phyloP scores from a whole-genome alignment of 495 filamentous ascomycete genomes.

The Tirmania nivea region DNA sequence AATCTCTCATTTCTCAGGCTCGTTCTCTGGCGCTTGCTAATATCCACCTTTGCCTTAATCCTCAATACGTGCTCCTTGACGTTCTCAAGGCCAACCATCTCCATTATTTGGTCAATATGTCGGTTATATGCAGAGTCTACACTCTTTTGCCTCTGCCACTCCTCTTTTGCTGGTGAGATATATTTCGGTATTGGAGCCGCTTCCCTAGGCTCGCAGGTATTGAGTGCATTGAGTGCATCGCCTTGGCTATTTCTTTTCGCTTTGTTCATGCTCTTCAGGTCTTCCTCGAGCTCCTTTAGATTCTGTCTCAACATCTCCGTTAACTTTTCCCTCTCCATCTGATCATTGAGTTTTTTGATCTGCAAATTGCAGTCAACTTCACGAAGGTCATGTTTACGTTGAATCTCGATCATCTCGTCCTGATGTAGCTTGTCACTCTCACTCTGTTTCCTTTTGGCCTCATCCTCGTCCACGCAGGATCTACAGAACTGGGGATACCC shows the following conservation, averaged over 20 bases:
- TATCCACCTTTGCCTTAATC: constrained; percentile 50
- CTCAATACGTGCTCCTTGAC: constrained; percentile 42
- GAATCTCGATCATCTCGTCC: constrained; percentile 26
- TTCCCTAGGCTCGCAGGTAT: too few relatives aligned
- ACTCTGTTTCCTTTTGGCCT: constrained; percentile 24
- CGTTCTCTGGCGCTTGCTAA: constrained; percentile 31
- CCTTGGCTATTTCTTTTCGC: too few relatives aligned
- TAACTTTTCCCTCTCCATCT: constrained; percentile 20
- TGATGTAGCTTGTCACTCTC: constrained; percentile 35
- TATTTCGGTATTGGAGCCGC: too few relatives aligned
- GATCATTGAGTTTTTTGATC: too few relatives aligned
- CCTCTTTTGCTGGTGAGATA: constrained; percentile 21
- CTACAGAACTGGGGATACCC: constrained; percentile 21
- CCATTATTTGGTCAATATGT: constrained; percentile 43
- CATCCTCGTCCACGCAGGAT: constrained; percentile 31
- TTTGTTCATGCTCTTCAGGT: too few relatives aligned
- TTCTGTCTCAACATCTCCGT: constrained; percentile 3
- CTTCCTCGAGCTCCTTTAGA: too few relatives aligned
- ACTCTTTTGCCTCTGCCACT: constrained; percentile 42
- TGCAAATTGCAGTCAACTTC: constrained; percentile 26
- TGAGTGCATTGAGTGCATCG: too few relatives aligned
- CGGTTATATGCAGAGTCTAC: constrained; percentile 28
- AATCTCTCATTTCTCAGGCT: constrained; percentile 39
- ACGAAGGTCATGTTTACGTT: constrained; percentile 32
- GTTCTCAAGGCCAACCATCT: constrained; percentile 48